Evolutionary conservation across 345 rosid species (phyloP).

Genomic region (Hypericum perforatum): DNA sequence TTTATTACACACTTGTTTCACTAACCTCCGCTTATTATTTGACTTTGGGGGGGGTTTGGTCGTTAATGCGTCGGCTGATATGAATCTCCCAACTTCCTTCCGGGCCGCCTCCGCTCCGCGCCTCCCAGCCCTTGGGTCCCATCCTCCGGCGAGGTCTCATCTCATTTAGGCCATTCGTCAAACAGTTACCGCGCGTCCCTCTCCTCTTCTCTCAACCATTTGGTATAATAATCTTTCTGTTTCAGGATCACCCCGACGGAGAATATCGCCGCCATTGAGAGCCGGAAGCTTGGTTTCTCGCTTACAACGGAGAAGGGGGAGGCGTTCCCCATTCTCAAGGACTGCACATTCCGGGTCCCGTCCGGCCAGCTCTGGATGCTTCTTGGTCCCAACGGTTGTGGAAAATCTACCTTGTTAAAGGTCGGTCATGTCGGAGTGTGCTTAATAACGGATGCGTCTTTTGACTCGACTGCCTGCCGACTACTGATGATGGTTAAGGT

Average conservation of each 20-base stretch:
- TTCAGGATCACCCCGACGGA: conserved; percentile 37
- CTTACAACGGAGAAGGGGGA: conserved; percentile 41
- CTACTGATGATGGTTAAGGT: background rate
- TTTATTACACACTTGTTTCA: no score
- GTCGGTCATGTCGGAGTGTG: conserved; percentile 16
- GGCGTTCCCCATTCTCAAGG: conserved; percentile 49
- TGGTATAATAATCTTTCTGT: background rate
- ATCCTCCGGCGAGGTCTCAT: conserved; percentile 25
- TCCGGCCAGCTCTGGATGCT: conserved; percentile 87
- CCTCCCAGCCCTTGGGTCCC: conserved; percentile 27
- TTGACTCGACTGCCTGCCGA: background rate
- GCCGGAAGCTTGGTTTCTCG: conserved; percentile 62
- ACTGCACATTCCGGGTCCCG: conserved; percentile 68
- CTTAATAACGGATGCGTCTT: background rate
- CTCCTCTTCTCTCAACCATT: conserved; percentile 3
- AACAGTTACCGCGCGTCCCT: conserved; percentile 2
- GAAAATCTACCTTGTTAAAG: conserved; percentile 95
- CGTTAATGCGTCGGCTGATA: conserved; percentile 1
- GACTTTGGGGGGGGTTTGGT: background rate
- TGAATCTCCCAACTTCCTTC: conserved; percentile 25
- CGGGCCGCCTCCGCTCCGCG: conserved; percentile 19
- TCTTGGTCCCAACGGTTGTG: conserved; percentile 97
- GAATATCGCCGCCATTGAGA: conserved; percentile 40
- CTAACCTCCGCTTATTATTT: no score
- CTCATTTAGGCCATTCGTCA: conserved; percentile 19